Conservation (phyloP, 148 eudicot species). For the Spergularia marina region DNA sequence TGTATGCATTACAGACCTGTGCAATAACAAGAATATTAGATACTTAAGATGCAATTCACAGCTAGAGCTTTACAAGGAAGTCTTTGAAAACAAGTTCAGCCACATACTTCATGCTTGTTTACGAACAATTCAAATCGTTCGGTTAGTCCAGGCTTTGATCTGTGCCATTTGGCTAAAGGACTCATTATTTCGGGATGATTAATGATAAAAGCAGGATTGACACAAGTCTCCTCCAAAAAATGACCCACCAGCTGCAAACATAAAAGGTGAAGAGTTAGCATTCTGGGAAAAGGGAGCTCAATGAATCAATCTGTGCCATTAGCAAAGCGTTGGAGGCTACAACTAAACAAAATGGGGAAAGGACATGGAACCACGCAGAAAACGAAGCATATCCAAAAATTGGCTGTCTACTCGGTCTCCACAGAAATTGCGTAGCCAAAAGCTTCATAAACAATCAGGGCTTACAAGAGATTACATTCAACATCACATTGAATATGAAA, state of each 20-base stretch:
- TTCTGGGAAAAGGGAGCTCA: not conserved
- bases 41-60: not conserved
- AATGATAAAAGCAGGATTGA: conserved; percentile 82
- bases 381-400: too few species aligned
- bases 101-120: conserved; percentile 85
- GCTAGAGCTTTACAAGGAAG: not conserved
- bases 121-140: conserved; percentile 88
- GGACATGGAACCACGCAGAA: not conserved
- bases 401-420: not conserved
- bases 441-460: not conserved
- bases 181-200: conserved; percentile 97
- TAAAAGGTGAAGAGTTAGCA: conserved; percentile 3
- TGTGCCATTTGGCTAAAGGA: conserved; percentile 98
- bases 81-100: not conserved
- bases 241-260: conserved; percentile 84
- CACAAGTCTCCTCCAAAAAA: conserved; percentile 86
- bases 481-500: not conserved
- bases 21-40: not conserved
- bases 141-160: conserved; percentile 84
- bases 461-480: not conserved
- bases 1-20: conserved; percentile 94
- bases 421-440: not conserved
- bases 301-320: not conserved
- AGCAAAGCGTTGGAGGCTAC: too few species aligned
- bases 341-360: not conserved